phyloP scores from a whole-genome alignment of 2,329 filamentous ascomycete species.

The Colletotrichum truncatum region DNA sequence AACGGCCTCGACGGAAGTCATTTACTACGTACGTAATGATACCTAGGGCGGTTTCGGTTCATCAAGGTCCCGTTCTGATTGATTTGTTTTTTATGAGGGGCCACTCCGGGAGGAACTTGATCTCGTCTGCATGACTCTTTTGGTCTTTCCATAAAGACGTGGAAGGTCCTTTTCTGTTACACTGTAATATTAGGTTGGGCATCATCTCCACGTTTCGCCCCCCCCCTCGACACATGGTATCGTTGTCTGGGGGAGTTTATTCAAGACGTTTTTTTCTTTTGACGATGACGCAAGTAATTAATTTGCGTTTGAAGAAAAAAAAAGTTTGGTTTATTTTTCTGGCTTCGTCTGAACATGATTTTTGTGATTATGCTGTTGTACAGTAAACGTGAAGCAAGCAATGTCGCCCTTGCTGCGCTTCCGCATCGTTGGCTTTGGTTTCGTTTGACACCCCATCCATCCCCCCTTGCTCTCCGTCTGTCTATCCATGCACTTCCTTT shows the following conservation, averaged over 20 bases:
- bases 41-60: neutral
- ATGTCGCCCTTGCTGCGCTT: neutral
- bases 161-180: too few species aligned
- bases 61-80: constrained; percentile 7
- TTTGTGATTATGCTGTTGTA: constrained; percentile 24
- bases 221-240: neutral
- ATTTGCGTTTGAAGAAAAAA: too few species aligned
- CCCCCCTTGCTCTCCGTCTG: neutral
- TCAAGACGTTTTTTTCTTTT: too few species aligned
- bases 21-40: too few species aligned
- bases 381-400: constrained; percentile 14
- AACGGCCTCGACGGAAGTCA: constrained; percentile 18
- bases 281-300: too few species aligned
- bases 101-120: neutral
- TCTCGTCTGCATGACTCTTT: constrained; percentile 4
- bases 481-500: constrained; percentile 8
- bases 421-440: neutral
- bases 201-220: neutral
- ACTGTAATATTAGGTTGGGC: constrained; percentile 26
- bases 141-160: neutral
- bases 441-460: too few species aligned
- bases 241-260: too few species aligned
- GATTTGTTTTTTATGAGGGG: too few species aligned
- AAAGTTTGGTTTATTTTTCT: too few species aligned
- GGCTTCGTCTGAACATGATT: constrained; percentile 30